Evolutionary conservation across 768 basidiomycete species (phyloP), one percentile per base, ranked within the genome.

Genomic region (Trametes gibbosa): DNA sequence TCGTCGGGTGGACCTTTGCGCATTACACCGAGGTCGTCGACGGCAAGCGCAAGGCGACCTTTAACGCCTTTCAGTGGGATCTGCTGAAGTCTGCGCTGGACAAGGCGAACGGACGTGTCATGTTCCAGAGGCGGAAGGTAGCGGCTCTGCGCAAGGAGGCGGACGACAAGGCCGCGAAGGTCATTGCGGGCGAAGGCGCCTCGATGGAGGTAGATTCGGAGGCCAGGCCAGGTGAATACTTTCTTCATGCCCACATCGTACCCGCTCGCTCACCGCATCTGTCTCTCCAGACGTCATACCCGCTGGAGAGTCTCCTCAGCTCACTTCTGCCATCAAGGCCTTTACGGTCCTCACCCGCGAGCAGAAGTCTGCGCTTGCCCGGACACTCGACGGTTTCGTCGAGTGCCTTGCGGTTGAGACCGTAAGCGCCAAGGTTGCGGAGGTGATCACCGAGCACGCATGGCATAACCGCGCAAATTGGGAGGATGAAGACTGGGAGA

Each of bases 91-190:
- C 83, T 17, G 92, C 89, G 1, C 69, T 98, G 63, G 90, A 95
- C 68, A 97, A 98, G 75, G 88, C 92, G 5, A 92, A 92, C 69
- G 95, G 95, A 13, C 79, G 95, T 27, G 91, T 96, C 24, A 81
- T 85, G 59, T 84, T 87, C 42, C 88, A 92, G 19, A 80, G 86
- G 69, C 77, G 84, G 60, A 90, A 88, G 69, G 85, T 95, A 5
- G 80, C 82, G 0, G 79, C 79, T 7, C 72, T 97, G 65, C 81
- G 90, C 70, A 91, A 91, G 72, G 95, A 95, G 68, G 94, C 95
- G 34, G 94, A 97, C 64, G 90, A 92, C 62, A 87, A 83, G 19
- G 80, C 87, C 25, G 95, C 92, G 21, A 80, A 84, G 47, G 88
- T 77, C 35, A 90, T 87, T 63, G 89, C 89, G 24, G 81, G 82